A percentile compares a stretch with the other conserved stretches of the same genome.
Evolutionary conservation across 208 protist genomes (phyloP).

Genomic region (Crithidia fasciculata): DNA sequence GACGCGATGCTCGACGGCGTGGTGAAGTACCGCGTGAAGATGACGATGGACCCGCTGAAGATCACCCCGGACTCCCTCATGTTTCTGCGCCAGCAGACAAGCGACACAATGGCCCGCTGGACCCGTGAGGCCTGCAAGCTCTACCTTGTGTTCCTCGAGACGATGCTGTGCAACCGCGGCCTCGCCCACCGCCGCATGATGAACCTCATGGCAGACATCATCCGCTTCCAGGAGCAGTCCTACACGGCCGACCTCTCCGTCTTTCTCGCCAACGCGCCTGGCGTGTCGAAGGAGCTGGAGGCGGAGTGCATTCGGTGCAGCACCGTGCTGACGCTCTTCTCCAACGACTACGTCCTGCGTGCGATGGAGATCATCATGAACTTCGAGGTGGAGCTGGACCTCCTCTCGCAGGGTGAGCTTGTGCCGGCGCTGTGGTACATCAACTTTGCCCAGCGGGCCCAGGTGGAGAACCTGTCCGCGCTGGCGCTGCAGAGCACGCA

Average conservation of each 20-base stretch:
- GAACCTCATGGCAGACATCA: constrained; percentile 64
- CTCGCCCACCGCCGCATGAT: constrained; percentile 81
- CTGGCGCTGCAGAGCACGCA: constrained; percentile 56
- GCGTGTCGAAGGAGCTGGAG: constrained; percentile 49
- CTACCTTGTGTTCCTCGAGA: constrained; percentile 79
- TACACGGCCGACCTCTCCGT: constrained; percentile 75
- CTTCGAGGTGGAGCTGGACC: constrained; percentile 77
- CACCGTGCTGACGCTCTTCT: constrained; percentile 71
- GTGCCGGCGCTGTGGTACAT: constrained; percentile 82
- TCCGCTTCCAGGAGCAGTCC: constrained; percentile 68
- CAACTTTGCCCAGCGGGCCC: constrained; percentile 70
- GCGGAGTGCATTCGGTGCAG: constrained; percentile 51
- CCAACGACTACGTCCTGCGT: constrained; percentile 71
- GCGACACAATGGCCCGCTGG: constrained; percentile 70
- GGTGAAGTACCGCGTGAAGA: constrained; percentile 80
- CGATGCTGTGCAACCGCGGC: constrained; percentile 89
- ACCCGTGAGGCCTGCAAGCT: constrained; percentile 63
- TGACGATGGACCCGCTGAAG: constrained; percentile 71
- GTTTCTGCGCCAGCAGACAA: constrained; percentile 67
- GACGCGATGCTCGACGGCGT: constrained; percentile 71
- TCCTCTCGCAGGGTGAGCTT: constrained; percentile 75
- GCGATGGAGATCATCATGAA: constrained; percentile 75
- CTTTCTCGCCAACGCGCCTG: constrained; percentile 64
- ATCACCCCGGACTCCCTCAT: constrained; percentile 57
- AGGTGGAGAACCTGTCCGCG: constrained; percentile 72